These are phyloP conservation scores for Schizophyllum amplum DNA, from an alignment of 1,284 basidiomycete species.

Conservation along the genomic window DNA sequence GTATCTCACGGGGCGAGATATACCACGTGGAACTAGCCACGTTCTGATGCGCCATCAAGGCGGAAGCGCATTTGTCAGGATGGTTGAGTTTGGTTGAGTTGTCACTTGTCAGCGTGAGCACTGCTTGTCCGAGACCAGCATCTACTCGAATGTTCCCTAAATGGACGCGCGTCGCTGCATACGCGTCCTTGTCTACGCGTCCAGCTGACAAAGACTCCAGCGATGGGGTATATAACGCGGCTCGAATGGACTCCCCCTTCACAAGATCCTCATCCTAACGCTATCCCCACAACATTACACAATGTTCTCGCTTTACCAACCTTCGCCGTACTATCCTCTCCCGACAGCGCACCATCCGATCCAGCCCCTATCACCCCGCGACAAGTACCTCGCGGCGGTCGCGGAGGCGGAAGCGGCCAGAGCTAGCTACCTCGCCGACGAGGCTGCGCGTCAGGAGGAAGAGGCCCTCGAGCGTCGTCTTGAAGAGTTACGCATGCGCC, in stretches of 20 bases:
- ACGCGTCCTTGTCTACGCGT: background rate
- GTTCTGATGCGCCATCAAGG: too few relatives aligned
- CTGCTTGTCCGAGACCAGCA: too few relatives aligned
- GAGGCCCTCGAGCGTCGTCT: constrained; percentile 22
- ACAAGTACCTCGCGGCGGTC: constrained; percentile 19
- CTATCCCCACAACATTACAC: constrained; percentile 1
- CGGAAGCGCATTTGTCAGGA: too few relatives aligned
- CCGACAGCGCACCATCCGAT: constrained; percentile 1
- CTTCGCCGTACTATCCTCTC: constrained; percentile 4
- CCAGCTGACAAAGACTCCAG: background rate
- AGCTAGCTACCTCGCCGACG: constrained; percentile 24
- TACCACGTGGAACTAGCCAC: too few relatives aligned
- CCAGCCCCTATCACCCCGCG: constrained; percentile 12
- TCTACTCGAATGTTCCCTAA: background rate
- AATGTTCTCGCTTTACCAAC: background rate
- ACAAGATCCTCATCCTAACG: background rate
- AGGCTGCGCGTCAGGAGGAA: constrained; percentile 25
- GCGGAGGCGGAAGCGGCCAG: constrained; percentile 19
- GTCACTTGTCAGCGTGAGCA: too few relatives aligned
- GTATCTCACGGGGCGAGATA: too few relatives aligned
- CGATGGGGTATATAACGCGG: background rate
- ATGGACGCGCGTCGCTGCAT: background rate
- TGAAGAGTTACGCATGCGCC: constrained; percentile 16
- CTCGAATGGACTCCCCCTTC: background rate
- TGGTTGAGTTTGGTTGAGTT: too few relatives aligned